These are phyloP conservation scores for Yarrowia osloensis DNA, from an alignment of 805 yeast genomes.

Conservation along the genomic window DNA sequence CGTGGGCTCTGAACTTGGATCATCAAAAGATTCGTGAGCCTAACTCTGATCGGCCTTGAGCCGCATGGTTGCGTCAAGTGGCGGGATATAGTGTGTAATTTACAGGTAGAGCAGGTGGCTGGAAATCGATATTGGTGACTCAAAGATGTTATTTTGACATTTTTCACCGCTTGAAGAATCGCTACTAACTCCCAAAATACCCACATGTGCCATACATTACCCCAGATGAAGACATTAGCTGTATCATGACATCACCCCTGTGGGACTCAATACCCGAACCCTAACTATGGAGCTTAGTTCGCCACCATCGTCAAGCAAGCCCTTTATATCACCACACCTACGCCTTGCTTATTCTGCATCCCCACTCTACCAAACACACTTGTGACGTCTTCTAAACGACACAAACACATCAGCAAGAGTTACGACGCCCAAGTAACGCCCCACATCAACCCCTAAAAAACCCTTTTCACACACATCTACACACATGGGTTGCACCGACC, in stretches of 20 bases:
- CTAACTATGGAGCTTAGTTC: not conserved
- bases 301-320: constrained; percentile 9
- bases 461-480: not conserved
- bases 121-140: no score
- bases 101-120: not conserved
- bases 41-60: not conserved
- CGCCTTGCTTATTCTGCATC: not conserved
- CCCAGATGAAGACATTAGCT: not conserved
- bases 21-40: not conserved
- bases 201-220: not conserved
- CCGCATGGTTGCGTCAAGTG: not conserved
- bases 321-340: not conserved
- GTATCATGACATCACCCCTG: not conserved
- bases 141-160: no score
- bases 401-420: not conserved
- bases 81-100: not conserved
- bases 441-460: not conserved
- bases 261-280: not conserved
- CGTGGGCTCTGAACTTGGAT: not conserved
- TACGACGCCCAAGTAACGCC: not conserved
- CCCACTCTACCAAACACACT: not conserved
- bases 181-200: no score
- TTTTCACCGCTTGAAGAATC: no score
- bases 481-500: constrained; percentile 49
- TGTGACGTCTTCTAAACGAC: not conserved